These are phyloP conservation scores for Cercospora beticola DNA, from an alignment of 2,329 filamentous ascomycete genomes.

Conservation along the genomic window DNA sequence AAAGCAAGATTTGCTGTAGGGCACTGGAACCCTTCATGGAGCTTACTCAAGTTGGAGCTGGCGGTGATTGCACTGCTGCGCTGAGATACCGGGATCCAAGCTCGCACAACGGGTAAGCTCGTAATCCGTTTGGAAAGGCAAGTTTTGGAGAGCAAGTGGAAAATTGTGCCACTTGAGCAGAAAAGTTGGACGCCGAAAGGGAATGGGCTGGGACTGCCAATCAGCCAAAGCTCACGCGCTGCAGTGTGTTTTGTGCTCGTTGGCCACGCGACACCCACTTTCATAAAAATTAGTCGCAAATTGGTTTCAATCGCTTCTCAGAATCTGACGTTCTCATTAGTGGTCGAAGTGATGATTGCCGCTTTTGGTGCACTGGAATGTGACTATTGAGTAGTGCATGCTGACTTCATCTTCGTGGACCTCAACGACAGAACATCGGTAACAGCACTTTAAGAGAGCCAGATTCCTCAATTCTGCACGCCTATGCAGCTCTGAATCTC, in stretches of 20 bases:
- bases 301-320: neutral
- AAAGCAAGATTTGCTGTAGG: neutral
- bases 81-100: no score
- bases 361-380: constrained; percentile 8
- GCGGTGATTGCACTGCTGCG: no score
- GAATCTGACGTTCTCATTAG: neutral
- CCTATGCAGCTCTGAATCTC: no score
- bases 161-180: no score
- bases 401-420: neutral
- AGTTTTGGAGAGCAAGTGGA: no score
- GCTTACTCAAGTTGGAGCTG: no score
- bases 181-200: no score
- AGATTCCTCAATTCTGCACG: no score
- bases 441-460: neutral
- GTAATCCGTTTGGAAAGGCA: no score
- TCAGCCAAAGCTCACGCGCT: neutral
- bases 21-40: no score
- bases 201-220: no score
- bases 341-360: neutral
- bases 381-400: neutral
- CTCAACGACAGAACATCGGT: neutral
- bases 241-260: neutral
- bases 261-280: neutral
- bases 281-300: neutral
- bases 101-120: no score